Base-by-base conservation (phyloP, 2,329 filamentous ascomycete species). In the Didymella pinodella region DNA sequence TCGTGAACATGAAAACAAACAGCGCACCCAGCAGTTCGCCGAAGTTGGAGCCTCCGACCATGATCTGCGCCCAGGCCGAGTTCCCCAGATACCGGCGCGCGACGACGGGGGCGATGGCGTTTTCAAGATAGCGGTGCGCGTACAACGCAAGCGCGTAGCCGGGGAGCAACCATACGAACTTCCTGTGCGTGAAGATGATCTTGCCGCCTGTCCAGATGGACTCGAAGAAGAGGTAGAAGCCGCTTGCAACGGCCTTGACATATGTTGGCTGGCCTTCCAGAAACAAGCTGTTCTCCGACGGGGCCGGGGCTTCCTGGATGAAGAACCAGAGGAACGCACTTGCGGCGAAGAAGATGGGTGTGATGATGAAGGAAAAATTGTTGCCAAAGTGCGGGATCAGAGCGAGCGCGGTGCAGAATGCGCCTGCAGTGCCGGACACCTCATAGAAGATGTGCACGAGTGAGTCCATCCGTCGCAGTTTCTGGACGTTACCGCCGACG, bases 311-410 rank as follows among this genome's bases (percentile, higher is more conserved):
- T 47, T 80, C 76, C n/a, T 72, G 72, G 56, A 84, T 78, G 66
- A 82, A 82, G 69, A 76, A 81, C 81, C 81, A 84, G 6, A 76
- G 61, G 22, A 75, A 62, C 7, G 78, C 76, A n/a, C 79, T 77
- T 31, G 74, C 53, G 7, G 73, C 61, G 65, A 83, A 84, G 70
- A 79, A 81, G 31, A 83, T 75, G 0, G 82, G 82, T 0, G 81
- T 82, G 63, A 84, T 78, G 60, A 84, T 77, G 70, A 83, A 84
- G 41, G 81, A 80, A 56, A 79, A 80, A 72, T 84, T 84, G 72
- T 83, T 83, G 36, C 82, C 82, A 12, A 83, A 77, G 41, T 73
- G 71, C 1, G 81, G 81, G 49, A 84, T 83, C n/a, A 84, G 70
- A 10, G 75, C 80, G n/a, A 83, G 75, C 7, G 80, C 82, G 1